Evolutionary conservation across 169 alveolate genomes (phyloP).

Genomic region (Plasmodium falciparum): DNA sequence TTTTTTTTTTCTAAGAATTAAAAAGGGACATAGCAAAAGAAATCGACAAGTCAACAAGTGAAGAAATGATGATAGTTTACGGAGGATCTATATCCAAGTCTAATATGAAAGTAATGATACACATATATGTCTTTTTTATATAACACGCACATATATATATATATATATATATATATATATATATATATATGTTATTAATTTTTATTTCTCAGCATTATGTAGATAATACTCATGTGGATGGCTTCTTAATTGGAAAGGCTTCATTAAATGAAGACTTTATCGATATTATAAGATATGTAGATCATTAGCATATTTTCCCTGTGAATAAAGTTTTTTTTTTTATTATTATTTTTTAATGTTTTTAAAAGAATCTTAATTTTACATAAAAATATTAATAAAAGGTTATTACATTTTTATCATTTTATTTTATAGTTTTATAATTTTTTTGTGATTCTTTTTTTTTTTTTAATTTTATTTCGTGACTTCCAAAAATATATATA

Average conservation of each 20-base stretch:
- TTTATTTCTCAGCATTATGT: constrained; percentile 28
- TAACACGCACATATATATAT: not conserved
- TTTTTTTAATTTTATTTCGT: too few relatives aligned
- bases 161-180: too few relatives aligned
- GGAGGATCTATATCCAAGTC: constrained; percentile 57
- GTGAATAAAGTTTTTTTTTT: not conserved
- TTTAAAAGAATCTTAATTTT: too few relatives aligned
- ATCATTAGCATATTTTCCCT: not conserved
- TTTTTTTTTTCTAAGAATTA: constrained; percentile 17
- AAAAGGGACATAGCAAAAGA: constrained; percentile 37
- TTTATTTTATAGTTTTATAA: too few relatives aligned
- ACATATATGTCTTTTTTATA: not conserved
- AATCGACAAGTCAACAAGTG: constrained; percentile 27
- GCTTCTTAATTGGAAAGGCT: constrained; percentile 53
- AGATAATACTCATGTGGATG: constrained; percentile 37
- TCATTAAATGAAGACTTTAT: constrained; percentile 51
- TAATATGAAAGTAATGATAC: constrained; percentile 21
- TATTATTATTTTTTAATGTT: not conserved
- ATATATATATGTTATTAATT: not conserved
- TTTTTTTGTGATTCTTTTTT: too few relatives aligned
- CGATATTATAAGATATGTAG: constrained; percentile 56
- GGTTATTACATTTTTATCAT: too few relatives aligned
- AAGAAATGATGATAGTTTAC: constrained; percentile 28
- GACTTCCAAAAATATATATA: too few relatives aligned
- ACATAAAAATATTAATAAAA: too few relatives aligned